Base-by-base conservation (phyloP, 2,329 filamentous ascomycete genomes). In the Penicillium sp. region DNA sequence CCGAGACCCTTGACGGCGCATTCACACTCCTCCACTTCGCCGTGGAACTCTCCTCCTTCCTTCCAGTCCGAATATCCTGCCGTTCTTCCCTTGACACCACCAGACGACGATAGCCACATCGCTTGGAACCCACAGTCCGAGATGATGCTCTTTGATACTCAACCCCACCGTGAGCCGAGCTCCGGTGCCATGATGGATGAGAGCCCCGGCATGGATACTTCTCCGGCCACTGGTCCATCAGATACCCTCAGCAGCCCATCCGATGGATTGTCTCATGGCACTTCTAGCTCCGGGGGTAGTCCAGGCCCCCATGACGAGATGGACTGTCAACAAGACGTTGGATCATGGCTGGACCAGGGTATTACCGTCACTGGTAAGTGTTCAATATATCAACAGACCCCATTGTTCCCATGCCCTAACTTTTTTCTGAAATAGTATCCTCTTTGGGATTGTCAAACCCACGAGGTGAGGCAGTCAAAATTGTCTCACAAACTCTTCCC, bases 401-500 rank as follows among this genome's bases (percentile, higher is more conserved):
- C 23, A 9, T 2, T 16, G 3, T 16, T 43, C 28, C 23, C 14
- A n/a, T 23, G 24, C 16, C 3, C 42, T 45, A 31, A 45, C 42
- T n/a, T 45, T 31, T 31, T 14, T 29, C n/a, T 19, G 2, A 9
- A 39, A 23, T 21, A 70, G 75, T 71, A 3, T 72, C 79, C 54
- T 77, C 67, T 34, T 69, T 72, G n/a, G 64, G 64, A 3, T 60
- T 68, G n/a, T 71, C 72, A 1, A 74, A 71, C 46, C 61, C 59
- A 28, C 68, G 64, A 51, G 65, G 66, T n/a, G 72, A 77, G 57
- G 76, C 79, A 18, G 72, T 86, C 47, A 82, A 81, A 61, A 77
- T 87, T 29, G 77, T 87, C 18, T 85, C 83, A 13, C 84, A 87
- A 62, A 84, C 83, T 16, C 74, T 86, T 10, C 83, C 83, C 14